These are phyloP conservation scores for Mycena sp. DNA, from an alignment of 1,284 basidiomycete species.

Conservation along the genomic window DNA sequence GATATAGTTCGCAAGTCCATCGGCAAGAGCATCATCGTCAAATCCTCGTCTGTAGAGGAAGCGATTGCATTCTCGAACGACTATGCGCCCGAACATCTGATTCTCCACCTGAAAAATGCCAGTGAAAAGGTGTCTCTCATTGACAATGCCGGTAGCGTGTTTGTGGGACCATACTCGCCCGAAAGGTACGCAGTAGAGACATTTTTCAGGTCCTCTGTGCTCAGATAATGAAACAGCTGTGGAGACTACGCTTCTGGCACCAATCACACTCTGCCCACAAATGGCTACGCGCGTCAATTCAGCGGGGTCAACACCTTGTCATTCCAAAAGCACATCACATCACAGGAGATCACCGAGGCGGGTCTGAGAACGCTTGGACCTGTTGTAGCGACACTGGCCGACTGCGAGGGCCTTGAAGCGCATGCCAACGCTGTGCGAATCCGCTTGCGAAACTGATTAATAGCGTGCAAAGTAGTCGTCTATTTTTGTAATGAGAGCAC, in stretches of 20 bases:
- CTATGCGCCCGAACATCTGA: constrained; percentile 97
- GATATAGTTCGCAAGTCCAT: constrained; percentile 94
- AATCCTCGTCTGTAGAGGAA: constrained; percentile 72
- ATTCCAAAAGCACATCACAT: constrained; percentile 99
- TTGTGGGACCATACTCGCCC: constrained; percentile 94
- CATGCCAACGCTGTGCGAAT: constrained; percentile 92
- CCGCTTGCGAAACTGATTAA: constrained; percentile 52
- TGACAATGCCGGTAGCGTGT: constrained; percentile 95
- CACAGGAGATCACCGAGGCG: constrained; percentile 87
- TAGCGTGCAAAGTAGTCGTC: constrained; percentile 22
- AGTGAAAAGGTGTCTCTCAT: constrained; percentile 71
- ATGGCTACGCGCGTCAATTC: constrained; percentile 97
- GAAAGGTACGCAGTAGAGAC: constrained; percentile 74
- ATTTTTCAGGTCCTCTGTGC: constrained; percentile 6
- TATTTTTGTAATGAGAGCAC: too few relatives aligned
- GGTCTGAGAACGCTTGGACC: constrained; percentile 89
- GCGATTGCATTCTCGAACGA: constrained; percentile 94
- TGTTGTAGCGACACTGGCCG: constrained; percentile 89
- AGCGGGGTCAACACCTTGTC: constrained; percentile 97
- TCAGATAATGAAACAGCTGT: constrained; percentile 63
- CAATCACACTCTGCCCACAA: constrained; percentile 96
- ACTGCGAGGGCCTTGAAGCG: constrained; percentile 94
- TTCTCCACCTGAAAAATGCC: constrained; percentile 86
- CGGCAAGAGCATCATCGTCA: constrained; percentile 91
- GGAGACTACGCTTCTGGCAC: constrained; percentile 99